A percentile compares a stretch with the other conserved stretches of the same genome.
Evolutionary conservation across 225 moss, liverwort and hornwort genomes (phyloP).

Genomic region (Polytrichum formosum): DNA sequence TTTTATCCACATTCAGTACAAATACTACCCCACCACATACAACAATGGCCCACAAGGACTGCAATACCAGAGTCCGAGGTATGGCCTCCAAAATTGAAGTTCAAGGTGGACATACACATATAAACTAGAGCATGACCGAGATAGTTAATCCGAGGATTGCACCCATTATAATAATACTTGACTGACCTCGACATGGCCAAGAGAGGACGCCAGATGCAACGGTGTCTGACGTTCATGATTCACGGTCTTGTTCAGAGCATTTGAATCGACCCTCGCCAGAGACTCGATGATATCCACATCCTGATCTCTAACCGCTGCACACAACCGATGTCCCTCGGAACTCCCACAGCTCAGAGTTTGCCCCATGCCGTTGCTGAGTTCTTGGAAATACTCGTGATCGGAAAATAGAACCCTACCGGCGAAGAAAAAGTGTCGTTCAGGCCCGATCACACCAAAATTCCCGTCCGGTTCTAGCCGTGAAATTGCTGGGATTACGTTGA

Average conservation of each 20-base stretch:
- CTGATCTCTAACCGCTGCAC: slow-evolving; percentile 37
- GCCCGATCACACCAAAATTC: too few species aligned
- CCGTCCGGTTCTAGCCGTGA: too few species aligned
- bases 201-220: slow-evolving; percentile 44
- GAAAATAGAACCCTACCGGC: background rate
- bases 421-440: background rate
- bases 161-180: background rate
- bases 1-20: background rate
- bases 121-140: too few species aligned
- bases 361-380: slow-evolving; percentile 28
- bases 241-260: slow-evolving; percentile 27
- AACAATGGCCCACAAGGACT: background rate
- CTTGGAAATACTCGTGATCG: background rate
- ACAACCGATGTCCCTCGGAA: slow-evolving; percentile 25
- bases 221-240: slow-evolving; percentile 35
- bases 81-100: too few species aligned
- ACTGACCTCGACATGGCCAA: slow-evolving; percentile 44
- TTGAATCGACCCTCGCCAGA: slow-evolving; percentile 29
- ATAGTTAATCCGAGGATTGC: background rate
- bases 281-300: slow-evolving; percentile 27
- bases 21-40: background rate
- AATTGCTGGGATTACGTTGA: too few species aligned
- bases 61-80: too few species aligned
- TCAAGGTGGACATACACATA: too few species aligned
- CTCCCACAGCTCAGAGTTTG: slow-evolving; percentile 40